Evolutionary conservation across 2,329 filamentous ascomycete genomes (phyloP).

Genomic region (Biscogniauxia mediterranea): DNA sequence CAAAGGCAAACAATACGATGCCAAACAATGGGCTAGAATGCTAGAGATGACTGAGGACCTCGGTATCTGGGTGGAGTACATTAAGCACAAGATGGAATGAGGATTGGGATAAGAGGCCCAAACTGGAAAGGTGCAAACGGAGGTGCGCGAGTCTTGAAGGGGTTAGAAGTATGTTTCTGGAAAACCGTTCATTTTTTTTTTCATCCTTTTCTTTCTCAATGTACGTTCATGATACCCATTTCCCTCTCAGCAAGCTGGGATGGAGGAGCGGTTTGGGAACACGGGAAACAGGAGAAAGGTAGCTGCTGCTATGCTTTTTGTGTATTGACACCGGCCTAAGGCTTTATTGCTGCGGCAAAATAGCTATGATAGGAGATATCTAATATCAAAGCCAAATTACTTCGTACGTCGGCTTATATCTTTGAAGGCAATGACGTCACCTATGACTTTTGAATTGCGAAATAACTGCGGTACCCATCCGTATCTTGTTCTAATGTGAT

Average conservation of each 20-base stretch:
- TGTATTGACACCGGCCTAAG: background rate
- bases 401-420: no score
- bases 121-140: background rate
- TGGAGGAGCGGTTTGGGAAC: background rate
- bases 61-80: constrained; percentile 41
- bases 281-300: background rate
- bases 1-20: constrained; percentile 25
- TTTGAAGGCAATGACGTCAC: no score
- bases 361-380: background rate
- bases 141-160: background rate
- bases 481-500: no score
- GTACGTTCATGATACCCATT: background rate
- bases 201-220: background rate
- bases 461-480: no score
- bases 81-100: background rate
- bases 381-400: background rate
- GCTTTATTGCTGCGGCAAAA: background rate
- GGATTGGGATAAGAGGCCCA: no score
- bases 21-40: constrained; percentile 43
- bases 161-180: background rate
- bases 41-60: constrained; percentile 52
- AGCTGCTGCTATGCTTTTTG: background rate
- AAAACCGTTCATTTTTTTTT: background rate
- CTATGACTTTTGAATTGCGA: no score
- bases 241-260: background rate